Percentiles rank a stretch among this genome's conserved stretches.
phyloP scores from a whole-genome alignment of 1,284 basidiomycete genomes.

The Moesziomyces sp. region DNA sequence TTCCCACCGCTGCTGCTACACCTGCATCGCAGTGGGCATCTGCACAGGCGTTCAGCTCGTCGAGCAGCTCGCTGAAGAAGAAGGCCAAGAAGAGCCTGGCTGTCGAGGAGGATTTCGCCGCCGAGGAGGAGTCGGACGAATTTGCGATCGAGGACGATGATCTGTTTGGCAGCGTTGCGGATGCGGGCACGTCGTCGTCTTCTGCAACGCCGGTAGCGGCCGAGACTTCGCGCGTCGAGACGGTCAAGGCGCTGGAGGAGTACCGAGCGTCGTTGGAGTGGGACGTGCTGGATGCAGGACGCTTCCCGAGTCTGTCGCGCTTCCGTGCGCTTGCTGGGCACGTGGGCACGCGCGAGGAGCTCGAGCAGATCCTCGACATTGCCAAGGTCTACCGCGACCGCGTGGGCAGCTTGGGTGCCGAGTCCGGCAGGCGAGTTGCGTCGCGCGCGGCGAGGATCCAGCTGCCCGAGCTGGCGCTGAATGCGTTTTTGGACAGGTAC shows the following conservation, averaged over 20 bases:
- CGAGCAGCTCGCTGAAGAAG: constrained; percentile 21
- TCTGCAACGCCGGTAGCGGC: constrained; percentile 2
- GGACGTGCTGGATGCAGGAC: constrained; percentile 20
- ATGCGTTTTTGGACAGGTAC: constrained; percentile 39
- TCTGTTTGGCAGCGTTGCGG: constrained; percentile 26
- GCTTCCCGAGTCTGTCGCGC: constrained; percentile 8
- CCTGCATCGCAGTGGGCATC: background rate
- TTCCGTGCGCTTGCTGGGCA: constrained; percentile 18
- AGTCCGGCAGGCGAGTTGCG: constrained; percentile 12
- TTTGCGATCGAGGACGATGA: constrained; percentile 27
- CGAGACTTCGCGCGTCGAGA: constrained; percentile 19
- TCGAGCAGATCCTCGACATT: constrained; percentile 17
- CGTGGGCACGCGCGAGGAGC: constrained; percentile 11
- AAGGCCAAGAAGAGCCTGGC: constrained; percentile 31
- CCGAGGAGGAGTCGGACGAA: constrained; percentile 8
- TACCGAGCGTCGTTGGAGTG: constrained; percentile 18
- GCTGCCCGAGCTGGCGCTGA: constrained; percentile 34
- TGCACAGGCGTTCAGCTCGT: constrained; percentile 15
- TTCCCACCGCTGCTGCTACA: background rate
- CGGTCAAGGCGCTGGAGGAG: constrained; percentile 9
- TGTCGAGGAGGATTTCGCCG: constrained; percentile 16
- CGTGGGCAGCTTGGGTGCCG: constrained; percentile 18
- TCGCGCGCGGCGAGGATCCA: constrained; percentile 5
- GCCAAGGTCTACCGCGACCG: constrained; percentile 38
- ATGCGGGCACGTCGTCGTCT: constrained; percentile 3